Evolutionary conservation across 345 rosid species (phyloP), one percentile per base, ranked within the genome.

Genomic region (Arabidopsis suecica): DNA sequence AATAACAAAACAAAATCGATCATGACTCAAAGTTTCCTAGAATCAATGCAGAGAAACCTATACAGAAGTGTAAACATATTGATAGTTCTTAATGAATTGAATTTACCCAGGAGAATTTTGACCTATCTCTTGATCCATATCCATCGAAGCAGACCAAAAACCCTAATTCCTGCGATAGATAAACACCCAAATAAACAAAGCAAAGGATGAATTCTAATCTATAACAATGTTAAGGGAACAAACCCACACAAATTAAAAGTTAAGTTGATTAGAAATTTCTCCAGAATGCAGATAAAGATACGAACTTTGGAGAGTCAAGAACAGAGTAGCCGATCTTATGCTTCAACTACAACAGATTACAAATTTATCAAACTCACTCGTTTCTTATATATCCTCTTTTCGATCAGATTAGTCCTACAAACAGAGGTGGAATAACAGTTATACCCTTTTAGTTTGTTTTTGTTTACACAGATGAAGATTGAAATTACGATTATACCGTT

Each of bases 151-250:
- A 41, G 62, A 28, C 67, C 5, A 13, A 38, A 66, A 74, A 37
- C 58, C 67, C 71, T 72, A 75, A 42, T 53, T 68, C 68, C 77
- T 80, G 71, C 71, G 9, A 25, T 23, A 5, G 30, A 68, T 37
- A 54, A 62, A 51, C 20, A 48, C 13, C 34, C 13, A 47, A 30
- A 14, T 47, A 22, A 42, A 33, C 45, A 20, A 13, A 32, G 9
- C 41, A 38, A 55, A 40, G 40, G 7, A 32, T 45, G 50, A 45
- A n/a, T n/a, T n/a, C 0, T 42, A 40, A 65, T 45, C 10, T 54
- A 6, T 6, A 44, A 48, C 9, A 20, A 22, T 9, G 0, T 11
- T 54, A 42, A 0, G 6, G 28, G 34, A 10, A 33, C 3, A 28
- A 37, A 40, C 65, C 50, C 7, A 59, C 14, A 37, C 30, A 36